phyloP scores from a whole-genome alignment of 371 early-diverging fungal genomes.

The Entomophthora muscae region DNA sequence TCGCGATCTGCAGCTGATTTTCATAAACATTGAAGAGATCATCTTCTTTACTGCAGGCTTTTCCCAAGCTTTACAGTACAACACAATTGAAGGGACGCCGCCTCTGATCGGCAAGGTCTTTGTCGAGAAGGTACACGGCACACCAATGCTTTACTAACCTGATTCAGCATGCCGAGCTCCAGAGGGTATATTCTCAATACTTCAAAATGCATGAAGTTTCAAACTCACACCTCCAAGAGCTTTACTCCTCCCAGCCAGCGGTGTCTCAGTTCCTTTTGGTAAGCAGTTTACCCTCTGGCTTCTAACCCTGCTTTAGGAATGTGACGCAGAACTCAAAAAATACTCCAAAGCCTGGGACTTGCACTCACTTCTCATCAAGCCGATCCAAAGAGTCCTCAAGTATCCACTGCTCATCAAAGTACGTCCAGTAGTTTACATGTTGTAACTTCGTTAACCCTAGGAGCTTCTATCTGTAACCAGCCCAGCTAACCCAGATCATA shows the following conservation, averaged over 20 bases:
- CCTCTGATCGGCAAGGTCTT: slow-evolving; percentile 1
- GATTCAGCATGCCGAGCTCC: not conserved
- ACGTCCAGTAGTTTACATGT: slow-evolving; percentile 10
- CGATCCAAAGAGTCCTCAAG: slow-evolving; percentile 73
- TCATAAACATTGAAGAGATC: slow-evolving; percentile 9
- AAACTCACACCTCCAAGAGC: slow-evolving; percentile 32
- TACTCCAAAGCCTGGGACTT: slow-evolving; percentile 66
- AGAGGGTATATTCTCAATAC: slow-evolving; percentile 43
- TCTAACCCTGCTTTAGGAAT: slow-evolving; percentile 15
- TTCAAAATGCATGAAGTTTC: slow-evolving; percentile 58
- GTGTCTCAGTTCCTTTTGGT: slow-evolving; percentile 32
- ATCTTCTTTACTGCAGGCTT: not conserved
- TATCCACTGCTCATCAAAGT: slow-evolving; percentile 56
- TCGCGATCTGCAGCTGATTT: slow-evolving; percentile 2
- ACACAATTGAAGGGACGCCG: not conserved
- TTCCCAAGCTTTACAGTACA: not conserved
- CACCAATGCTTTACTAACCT: not conserved
- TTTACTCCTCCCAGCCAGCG: slow-evolving; percentile 21
- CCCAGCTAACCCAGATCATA: slow-evolving; percentile 31
- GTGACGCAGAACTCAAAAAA: slow-evolving; percentile 31
- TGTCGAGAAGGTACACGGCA: not conserved
- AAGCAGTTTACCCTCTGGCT: not conserved
- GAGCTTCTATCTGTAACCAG: slow-evolving; percentile 43
- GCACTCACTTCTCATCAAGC: slow-evolving; percentile 58
- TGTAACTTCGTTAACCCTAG: slow-evolving; percentile 17